Evolutionary conservation across 768 basidiomycete species (phyloP).

Genomic region (Kwoniella sp.): DNA sequence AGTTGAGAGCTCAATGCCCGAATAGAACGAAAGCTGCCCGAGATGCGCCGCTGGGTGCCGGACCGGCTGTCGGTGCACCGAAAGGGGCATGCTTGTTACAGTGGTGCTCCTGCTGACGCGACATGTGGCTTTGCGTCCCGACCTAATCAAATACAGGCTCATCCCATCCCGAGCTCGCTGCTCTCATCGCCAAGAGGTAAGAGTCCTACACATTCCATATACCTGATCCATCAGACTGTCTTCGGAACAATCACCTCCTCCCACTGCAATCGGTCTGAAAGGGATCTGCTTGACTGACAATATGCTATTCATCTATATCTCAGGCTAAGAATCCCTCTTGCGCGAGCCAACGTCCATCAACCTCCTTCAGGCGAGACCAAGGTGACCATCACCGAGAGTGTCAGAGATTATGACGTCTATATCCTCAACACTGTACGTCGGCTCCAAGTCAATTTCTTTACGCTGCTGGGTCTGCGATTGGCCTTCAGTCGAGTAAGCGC

Average conservation of each 20-base stretch:
- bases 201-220: too few relatives aligned
- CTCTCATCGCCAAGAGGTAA: constrained; percentile 86
- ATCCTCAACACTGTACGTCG: constrained; percentile 72
- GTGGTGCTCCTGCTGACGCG: too few relatives aligned
- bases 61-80: too few relatives aligned
- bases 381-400: constrained; percentile 90
- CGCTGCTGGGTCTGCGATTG: too few relatives aligned
- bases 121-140: too few relatives aligned
- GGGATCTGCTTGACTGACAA: background rate
- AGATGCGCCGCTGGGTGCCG: too few relatives aligned
- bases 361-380: constrained; percentile 81
- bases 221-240: too few relatives aligned
- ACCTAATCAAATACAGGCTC: constrained; percentile 75
- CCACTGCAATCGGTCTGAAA: too few relatives aligned
- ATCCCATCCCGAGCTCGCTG: constrained; percentile 96
- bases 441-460: too few relatives aligned
- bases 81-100: too few relatives aligned
- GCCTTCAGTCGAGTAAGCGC: background rate
- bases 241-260: too few relatives aligned
- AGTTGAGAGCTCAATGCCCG: too few relatives aligned
- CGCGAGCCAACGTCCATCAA: constrained; percentile 67
- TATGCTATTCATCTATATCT: background rate
- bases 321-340: constrained; percentile 74
- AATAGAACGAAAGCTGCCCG: constrained; percentile 3
- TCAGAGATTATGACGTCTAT: constrained; percentile 97